Evolutionary conservation across 108 stramenopile species (phyloP).

Genomic region (Nannochloropsis granulata): DNA sequence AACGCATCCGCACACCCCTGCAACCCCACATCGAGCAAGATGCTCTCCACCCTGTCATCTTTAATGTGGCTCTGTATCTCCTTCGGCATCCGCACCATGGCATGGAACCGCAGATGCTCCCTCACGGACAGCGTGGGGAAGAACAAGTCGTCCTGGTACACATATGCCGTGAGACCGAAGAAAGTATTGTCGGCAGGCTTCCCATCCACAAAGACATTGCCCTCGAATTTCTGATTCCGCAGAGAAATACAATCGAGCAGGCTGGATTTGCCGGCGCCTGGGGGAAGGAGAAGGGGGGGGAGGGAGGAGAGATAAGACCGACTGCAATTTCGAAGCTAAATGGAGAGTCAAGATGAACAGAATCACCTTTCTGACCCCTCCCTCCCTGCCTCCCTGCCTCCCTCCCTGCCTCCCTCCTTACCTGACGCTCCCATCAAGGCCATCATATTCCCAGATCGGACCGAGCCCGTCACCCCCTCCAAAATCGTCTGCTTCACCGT

Average conservation of each 20-base stretch:
- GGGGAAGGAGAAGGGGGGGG: background rate
- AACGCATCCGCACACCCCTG: background rate
- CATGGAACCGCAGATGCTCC: conserved; percentile 33
- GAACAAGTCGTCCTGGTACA: conserved; percentile 29
- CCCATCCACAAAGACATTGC: background rate
- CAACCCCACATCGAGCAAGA: background rate
- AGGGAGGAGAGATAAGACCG: background rate
- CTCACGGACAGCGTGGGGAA: conserved; percentile 23
- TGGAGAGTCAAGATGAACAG: background rate
- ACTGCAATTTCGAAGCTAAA: background rate
- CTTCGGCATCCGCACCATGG: conserved; percentile 14
- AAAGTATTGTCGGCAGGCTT: background rate
- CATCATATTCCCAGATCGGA: background rate
- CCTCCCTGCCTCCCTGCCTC: background rate
- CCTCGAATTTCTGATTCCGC: background rate
- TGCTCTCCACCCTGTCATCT: background rate
- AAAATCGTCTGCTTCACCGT: background rate
- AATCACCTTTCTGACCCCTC: background rate
- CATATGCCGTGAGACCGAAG: background rate
- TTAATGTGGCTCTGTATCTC: background rate
- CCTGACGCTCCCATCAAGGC: background rate
- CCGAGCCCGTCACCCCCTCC: background rate
- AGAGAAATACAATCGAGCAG: background rate
- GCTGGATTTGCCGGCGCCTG: background rate
- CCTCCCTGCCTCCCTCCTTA: background rate